These are phyloP conservation scores for Gilbertella persicaria DNA, from an alignment of 371 early-diverging fungal species.

Conservation along the genomic window DNA sequence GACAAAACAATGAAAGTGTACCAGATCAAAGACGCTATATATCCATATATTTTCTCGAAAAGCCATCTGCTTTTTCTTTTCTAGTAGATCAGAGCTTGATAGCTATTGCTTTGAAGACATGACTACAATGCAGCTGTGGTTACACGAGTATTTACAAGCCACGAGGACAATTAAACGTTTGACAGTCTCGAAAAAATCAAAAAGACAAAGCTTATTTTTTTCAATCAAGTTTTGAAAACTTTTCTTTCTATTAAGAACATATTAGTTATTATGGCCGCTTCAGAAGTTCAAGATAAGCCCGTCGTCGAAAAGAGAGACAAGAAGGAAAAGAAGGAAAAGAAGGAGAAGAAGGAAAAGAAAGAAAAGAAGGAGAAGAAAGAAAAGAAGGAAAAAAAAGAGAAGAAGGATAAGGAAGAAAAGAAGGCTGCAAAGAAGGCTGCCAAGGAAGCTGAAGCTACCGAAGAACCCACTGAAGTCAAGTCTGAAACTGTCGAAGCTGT, in stretches of 20 bases:
- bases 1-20: no score
- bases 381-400: slow-evolving; percentile 1
- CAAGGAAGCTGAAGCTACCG: slow-evolving; percentile 7
- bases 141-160: no score
- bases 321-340: background rate
- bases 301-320: background rate
- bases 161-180: background rate
- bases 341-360: background rate
- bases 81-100: no score
- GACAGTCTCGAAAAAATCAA: background rate
- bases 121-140: no score
- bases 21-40: no score
- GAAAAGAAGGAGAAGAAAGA: slow-evolving; percentile 12
- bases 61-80: no score
- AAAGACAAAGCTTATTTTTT: background rate
- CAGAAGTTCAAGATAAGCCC: background rate
- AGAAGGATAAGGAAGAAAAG: background rate
- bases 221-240: background rate
- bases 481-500: slow-evolving; percentile 2
- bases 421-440: slow-evolving; percentile 1
- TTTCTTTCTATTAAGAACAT: background rate
- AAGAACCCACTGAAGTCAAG: slow-evolving; percentile 1
- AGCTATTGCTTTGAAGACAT: no score
- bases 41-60: no score
- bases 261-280: background rate